Base-by-base conservation (phyloP, 2,329 filamentous ascomycete species). In the Zymoseptoria pseudotritici region DNA sequence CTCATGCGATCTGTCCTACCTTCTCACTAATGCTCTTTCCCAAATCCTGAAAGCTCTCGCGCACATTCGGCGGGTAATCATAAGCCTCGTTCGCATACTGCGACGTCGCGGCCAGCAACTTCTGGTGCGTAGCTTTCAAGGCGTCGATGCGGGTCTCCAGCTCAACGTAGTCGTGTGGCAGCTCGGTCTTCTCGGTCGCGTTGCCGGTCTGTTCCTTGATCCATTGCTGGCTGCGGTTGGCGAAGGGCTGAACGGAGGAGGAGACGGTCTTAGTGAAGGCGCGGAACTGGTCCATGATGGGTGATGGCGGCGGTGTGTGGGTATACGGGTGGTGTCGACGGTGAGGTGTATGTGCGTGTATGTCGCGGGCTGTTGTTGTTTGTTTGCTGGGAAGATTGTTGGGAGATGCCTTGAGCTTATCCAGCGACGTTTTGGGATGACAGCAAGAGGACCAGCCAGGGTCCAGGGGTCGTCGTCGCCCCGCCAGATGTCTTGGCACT, bases 61-160 rank as follows among this genome's bases (percentile, higher is more conserved):
- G 92, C 77, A 97, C 90, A 79, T 99, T 97, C 71, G 92, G 90
- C 55, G 93, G 94, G 78, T 99, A 99, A 79, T 99, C 94, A 74
- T 87, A 87, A 64, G 84, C 82, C 76, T 87, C 94, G 78, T 94
- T 91, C 55, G 89, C 86, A 80, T 96, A 99, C 82, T 97, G 91
- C 66, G 90, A 92, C 70, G 94, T 99, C 74, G 97, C 94, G 68
- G 91, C 86, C 65, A 99, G 86, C 82, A 99, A 90, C 82, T 96
- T 96, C 80, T 96, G 91, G 78, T 99, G 94, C 61, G 96, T 94
- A 73, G 89, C 86, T 82, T 96, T 97, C 74, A 99, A 82, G 61
- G 94, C 94, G 85, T 99, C 94, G 71, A 97, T 91, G 67, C 93
- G 88, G 84, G 97, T 97, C 85, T 99, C 94, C 63, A 99, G 88